These are phyloP conservation scores for Blastobotrys aristatus DNA, from an alignment of 1,139 yeast genomes.

Conservation along the genomic window DNA sequence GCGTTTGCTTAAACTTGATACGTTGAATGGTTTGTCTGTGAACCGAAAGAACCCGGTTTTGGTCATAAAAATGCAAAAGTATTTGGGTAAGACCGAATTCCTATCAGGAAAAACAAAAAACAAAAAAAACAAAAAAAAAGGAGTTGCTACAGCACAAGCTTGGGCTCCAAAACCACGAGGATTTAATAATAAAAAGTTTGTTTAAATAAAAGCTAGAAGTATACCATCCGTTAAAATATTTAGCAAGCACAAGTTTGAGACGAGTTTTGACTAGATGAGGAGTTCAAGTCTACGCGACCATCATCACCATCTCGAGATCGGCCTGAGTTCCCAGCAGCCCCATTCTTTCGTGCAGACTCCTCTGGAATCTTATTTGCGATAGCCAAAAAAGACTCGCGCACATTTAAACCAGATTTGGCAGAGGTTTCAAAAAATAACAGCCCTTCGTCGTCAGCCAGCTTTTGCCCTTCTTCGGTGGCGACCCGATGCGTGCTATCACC, in stretches of 20 bases:
- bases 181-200: too few species aligned
- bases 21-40: too few species aligned
- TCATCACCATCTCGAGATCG: constrained; percentile 17
- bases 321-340: constrained; percentile 2
- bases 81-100: too few species aligned
- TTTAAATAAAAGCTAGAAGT: too few species aligned
- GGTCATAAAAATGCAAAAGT: too few species aligned
- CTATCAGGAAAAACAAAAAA: neutral
- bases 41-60: too few species aligned
- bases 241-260: constrained; percentile 22
- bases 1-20: too few species aligned
- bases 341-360: constrained; percentile 24
- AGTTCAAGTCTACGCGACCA: constrained; percentile 23
- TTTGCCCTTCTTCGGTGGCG: constrained; percentile 80
- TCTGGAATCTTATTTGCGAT: constrained; percentile 82
- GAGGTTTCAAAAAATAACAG: constrained; percentile 89
- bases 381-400: constrained; percentile 85
- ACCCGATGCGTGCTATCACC: constrained; percentile 46
- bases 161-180: neutral
- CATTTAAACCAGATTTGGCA: constrained; percentile 90
- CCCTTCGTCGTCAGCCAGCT: constrained; percentile 77
- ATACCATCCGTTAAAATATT: too few species aligned
- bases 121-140: neutral
- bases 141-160: neutral
- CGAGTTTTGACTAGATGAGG: constrained; percentile 12